These are phyloP conservation scores for Lodderomyces margitis DNA, from an alignment of 1,139 yeast genomes.

Conservation along the genomic window DNA sequence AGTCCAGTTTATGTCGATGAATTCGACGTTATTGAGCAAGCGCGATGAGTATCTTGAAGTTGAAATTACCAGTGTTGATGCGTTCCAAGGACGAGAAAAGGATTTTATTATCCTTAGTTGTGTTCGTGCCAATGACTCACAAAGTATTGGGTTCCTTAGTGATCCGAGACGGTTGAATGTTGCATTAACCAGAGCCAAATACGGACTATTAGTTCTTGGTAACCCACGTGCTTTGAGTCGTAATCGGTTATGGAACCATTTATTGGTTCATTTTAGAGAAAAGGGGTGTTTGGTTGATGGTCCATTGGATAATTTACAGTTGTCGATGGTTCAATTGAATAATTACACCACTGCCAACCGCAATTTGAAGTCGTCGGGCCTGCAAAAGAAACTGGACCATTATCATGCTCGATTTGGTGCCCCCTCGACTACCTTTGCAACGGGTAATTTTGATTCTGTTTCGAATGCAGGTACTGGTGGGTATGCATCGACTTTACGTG, in stretches of 20 bases:
- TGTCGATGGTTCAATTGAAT: conserved; percentile 62
- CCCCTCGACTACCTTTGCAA: conserved; percentile 10
- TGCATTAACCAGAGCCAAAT: conserved; percentile 88
- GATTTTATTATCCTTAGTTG: conserved; percentile 86
- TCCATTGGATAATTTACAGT: conserved; percentile 75
- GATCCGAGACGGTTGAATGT: conserved; percentile 92
- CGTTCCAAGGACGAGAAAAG: conserved; percentile 95
- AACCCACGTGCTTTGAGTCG: conserved; percentile 76
- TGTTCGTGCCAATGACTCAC: conserved; percentile 85
- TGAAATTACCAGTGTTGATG: conserved; percentile 92
- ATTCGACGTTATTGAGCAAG: conserved; percentile 58
- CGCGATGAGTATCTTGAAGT: conserved; percentile 67
- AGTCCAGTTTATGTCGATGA: conserved; percentile 73
- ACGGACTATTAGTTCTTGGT: conserved; percentile 79
- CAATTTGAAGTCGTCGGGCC: conserved; percentile 2
- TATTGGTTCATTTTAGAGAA: conserved; percentile 77
- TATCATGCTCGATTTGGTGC: conserved; percentile 11
- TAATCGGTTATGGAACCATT: conserved; percentile 75
- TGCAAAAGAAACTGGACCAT: conserved; percentile 4
- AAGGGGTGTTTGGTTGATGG: conserved; percentile 91
- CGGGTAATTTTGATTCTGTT: conserved; percentile 42
- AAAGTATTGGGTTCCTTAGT: conserved; percentile 79
- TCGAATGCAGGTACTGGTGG: conserved; percentile 48
- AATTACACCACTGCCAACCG: conserved; percentile 7
- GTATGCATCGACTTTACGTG: too few species aligned